A percentile compares a stretch with the other conserved stretches of the same genome.
Conservation (phyloP, 805 yeast genomes). For the Saccharomycopsis schoenii region DNA sequence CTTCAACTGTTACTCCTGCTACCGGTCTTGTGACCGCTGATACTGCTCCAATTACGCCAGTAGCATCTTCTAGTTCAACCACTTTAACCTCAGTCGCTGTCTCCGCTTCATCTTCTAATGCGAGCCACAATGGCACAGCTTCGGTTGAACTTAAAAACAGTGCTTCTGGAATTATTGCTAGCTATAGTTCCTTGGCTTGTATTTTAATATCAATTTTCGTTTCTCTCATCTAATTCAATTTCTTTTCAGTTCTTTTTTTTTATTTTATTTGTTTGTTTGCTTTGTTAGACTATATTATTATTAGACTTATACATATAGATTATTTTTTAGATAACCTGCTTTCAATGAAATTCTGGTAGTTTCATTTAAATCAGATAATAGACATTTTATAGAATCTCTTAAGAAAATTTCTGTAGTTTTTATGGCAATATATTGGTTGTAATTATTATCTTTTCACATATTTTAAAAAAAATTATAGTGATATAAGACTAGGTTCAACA, state of each 20-base stretch:
- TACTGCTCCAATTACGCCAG: not conserved
- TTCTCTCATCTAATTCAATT: not conserved
- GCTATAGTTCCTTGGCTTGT: not conserved
- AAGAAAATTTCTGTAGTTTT: not conserved
- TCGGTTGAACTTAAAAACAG: not conserved
- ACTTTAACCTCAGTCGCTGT: not conserved
- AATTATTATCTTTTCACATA: too few relatives aligned
- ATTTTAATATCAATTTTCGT: not conserved
- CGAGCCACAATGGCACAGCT: not conserved
- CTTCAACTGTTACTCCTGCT: not conserved
- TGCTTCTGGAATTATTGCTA: not conserved
- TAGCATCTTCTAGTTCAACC: not conserved
- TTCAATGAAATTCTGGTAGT: not conserved
- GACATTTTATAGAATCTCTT: not conserved
- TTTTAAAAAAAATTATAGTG: too few relatives aligned
- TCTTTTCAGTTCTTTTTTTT: not conserved
- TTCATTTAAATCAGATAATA: not conserved
- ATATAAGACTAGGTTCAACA: too few relatives aligned
- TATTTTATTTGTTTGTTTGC: not conserved
- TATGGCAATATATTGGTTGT: not conserved
- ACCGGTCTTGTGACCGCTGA: too few relatives aligned
- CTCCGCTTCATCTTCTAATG: conserved; percentile 1
- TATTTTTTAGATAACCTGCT: not conserved
- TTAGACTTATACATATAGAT: not conserved
- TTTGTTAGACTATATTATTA: not conserved